Evolutionary conservation across 805 yeast species (phyloP), one percentile per base, ranked within the genome.

Genomic region (Vanderwaltozyma tropicalis): DNA sequence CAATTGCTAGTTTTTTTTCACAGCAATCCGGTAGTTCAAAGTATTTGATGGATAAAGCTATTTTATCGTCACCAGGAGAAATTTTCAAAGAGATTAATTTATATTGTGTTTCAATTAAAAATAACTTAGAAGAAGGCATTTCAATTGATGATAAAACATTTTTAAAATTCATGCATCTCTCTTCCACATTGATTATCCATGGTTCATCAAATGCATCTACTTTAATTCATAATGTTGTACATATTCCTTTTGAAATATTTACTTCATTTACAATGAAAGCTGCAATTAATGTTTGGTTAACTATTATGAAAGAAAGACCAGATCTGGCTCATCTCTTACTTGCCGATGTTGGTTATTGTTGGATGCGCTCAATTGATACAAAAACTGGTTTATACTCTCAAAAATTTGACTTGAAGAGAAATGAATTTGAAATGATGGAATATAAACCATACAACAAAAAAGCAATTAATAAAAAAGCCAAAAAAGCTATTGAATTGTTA

Each of bases 401-500:
- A 4, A 49, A 59, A 5, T 61, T 62, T 45, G 94, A 87, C 55
- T 55, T 74, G 6, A 51, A 49, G 1, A 63, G 68, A 39, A 79
- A 89, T 18, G 83, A 79, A 39, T 79, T 67, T 56, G 62, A 73
- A 45, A 69, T 67, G 36, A 92, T 92, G 98, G 92, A 84, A 45
- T 92, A 92, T 50, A 64, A 87, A 1, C 96, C 98, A 10, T 78
- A 94, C 32, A 78, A 81, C 59, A 78, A 76, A 46, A 65, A 66
- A 32, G 68, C 66, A 6, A 68, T 79, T 7, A 72, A 72, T 38
- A 74, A 71, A 42, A 61, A 64, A 25, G 76, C 85, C 0, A 57
- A 61, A 2, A 45, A 55, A 2, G 76, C 78, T 1, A 66, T 71
- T 4, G 62, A 67, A 36, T 56, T 67, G 5, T 61, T 74, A 40